Evolutionary conservation across 371 early-diverging fungal genomes (phyloP), one percentile per base, ranked within the genome.

Genomic region (Nematocida parisii): DNA sequence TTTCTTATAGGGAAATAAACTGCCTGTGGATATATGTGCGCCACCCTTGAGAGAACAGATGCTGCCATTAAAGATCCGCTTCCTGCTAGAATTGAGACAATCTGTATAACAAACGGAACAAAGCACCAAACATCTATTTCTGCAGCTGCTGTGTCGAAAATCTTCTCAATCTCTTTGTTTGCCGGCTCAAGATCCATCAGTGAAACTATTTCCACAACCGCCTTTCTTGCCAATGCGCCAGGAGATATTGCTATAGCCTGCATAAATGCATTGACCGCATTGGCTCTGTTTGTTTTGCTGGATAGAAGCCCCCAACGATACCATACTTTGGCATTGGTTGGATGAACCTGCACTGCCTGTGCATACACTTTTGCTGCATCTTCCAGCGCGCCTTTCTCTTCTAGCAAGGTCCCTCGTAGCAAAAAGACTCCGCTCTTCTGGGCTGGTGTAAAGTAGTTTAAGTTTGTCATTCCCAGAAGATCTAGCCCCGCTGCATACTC

Each of bases 401-500:
- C 85, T 33, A 60, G 57, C 39, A 83, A 95, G 87, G 90, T 89
- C 18, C 94, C 97, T 87, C 95, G 94, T 68, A 97, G 89, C 11
- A 93, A 90, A 77, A 93, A 95, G 84, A 97, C 96, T 81, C 97
- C 97, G n/a, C 96, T 94, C 85, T 93, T 94, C 86, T 97, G 97
- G 33, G 90, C 89, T 3, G 90, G 87, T 15, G 90, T 91, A 84
- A 98, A 97, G 86, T 95, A 97, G 85, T 92, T 90, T 82, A 96
- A 87, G 84, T 97, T 97, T 9, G 98, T 96, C 86, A 94, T 95
- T 87, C 94, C 95, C 86, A 98, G 94, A 22, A 95, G 93, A 73
- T 97, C 97, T 52, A 98, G 87, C 0, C 97, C 98, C 42, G 92
- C 67, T 44, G 72, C 91, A 5, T 93, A 89, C 81, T 93, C 88